Conservation (phyloP, 2,329 filamentous ascomycete species). For the Neopestalotiopsis sp. region DNA sequence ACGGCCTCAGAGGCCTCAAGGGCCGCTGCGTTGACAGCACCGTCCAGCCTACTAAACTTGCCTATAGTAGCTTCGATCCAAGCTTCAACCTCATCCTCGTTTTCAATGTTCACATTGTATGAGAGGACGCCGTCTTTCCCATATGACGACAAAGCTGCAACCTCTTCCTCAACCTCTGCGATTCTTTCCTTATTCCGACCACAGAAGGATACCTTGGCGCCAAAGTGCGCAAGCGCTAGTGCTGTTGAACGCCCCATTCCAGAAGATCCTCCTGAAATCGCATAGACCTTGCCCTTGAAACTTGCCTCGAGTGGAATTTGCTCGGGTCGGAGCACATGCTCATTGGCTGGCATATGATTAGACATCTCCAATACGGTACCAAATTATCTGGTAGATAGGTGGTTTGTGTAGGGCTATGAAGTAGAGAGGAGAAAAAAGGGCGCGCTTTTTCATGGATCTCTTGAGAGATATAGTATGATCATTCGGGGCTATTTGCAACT, state of each 20-base stretch:
- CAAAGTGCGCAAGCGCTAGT: conserved; percentile 4
- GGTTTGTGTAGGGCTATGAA: not conserved
- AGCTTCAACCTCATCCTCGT: conserved; percentile 10
- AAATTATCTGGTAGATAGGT: not conserved
- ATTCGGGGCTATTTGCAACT: too few species aligned
- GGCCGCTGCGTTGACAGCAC: conserved; percentile 4
- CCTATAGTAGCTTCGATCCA: conserved; percentile 29
- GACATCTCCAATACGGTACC: not conserved
- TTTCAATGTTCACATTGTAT: conserved; percentile 4
- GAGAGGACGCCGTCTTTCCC: not conserved
- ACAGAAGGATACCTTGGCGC: conserved; percentile 10
- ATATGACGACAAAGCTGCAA: not conserved
- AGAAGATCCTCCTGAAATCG: not conserved
- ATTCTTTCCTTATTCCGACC: not conserved
- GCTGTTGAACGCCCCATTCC: conserved; percentile 10
- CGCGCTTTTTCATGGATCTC: too few species aligned
- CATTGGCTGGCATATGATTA: not conserved
- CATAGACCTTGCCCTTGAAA: conserved; percentile 10
- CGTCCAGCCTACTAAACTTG: conserved; percentile 39
- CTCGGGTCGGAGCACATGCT: not conserved
- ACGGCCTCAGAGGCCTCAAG: not conserved
- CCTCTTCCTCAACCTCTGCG: not conserved
- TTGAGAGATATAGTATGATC: too few species aligned
- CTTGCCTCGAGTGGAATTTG: not conserved
- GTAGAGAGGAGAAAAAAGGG: too few species aligned